Base-by-base conservation (phyloP, 2,329 filamentous ascomycete genomes). In the Botrytis elliptica region DNA sequence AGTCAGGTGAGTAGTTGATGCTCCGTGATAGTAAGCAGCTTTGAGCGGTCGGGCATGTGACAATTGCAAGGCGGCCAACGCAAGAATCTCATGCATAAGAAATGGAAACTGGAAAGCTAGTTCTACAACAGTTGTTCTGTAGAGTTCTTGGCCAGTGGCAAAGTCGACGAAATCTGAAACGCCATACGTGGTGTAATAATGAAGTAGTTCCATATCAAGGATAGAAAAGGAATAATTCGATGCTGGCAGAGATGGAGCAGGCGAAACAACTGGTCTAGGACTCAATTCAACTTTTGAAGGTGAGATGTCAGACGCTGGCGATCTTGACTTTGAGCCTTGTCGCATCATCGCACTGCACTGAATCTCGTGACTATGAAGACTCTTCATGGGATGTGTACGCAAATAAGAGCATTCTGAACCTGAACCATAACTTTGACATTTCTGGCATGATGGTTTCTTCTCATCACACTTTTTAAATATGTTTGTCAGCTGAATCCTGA, bases 201-300 rank as follows among this genome's bases (percentile, higher is more conserved):
- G 83, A 62, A 83, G 80, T 36, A 86, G 76, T 72, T 85, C 85
- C 14, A 86, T 78, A 49, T 83, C 84, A n/a, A 82, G 77, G n/a
- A 83, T 77, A 42, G 76, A 77, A 65, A 79, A 80, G 10, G 70
- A 52, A 46, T 42, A 71, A 38, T 25, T 42, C 22, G 65, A 36
- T 14, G 25, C 36, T 14, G 55, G 18, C 52, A 67, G 59, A 52
- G 65, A 71, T 55, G 65, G 38, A 49, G 55, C 36, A 55, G 71
- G 57, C 42, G 73, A 74, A 59, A 72, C 36, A 18, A n/a, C 52
- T 4, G 52, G 52, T 16, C 52, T 16, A 44, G 65, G 65, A 6
- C 70, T 72, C 52, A 25, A 55, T 40, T 72, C 70, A 67, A 72
- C 46, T 55, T 33, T 67, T 44, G 63, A 57, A 44, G 70, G 55